A percentile compares a stretch with the other conserved stretches of the same genome.
Evolutionary conservation across 352 stramenopile genomes (phyloP).

Genomic region (Globisporangium nodosum): DNA sequence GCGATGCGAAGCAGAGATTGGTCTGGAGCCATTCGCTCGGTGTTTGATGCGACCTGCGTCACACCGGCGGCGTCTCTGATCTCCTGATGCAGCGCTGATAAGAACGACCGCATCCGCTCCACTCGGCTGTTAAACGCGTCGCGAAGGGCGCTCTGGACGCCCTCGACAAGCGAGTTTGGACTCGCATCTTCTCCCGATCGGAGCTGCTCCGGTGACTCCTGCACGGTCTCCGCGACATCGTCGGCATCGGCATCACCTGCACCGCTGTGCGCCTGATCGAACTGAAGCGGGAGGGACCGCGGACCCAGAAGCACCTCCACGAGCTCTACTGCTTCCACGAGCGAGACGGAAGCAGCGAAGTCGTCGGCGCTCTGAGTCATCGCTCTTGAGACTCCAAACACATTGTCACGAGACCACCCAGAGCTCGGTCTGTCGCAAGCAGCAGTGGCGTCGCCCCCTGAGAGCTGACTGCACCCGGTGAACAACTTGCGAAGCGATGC

Average conservation of each 20-base stretch:
- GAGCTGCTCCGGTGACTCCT: not conserved
- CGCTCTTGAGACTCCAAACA: not conserved
- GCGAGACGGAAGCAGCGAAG: not conserved
- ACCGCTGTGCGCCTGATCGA: not conserved
- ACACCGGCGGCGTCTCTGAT: not conserved
- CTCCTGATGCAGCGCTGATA: not conserved
- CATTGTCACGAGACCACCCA: not conserved
- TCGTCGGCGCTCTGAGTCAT: not conserved
- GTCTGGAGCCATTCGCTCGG: not conserved
- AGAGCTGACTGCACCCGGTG: not conserved
- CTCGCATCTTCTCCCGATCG: not conserved
- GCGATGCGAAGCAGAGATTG: not conserved
- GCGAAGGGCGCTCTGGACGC: not conserved
- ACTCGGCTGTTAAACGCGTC: not conserved
- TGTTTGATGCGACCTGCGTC: not conserved
- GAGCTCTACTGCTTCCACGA: not conserved
- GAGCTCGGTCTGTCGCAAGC: not conserved
- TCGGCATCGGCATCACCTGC: not conserved
- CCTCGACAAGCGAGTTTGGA: not conserved
- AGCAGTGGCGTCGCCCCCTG: not conserved
- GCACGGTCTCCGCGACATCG: not conserved
- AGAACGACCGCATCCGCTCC: not conserved
- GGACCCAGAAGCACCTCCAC: not conserved
- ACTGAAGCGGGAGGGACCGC: not conserved
- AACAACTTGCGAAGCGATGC: slow-evolving; percentile 4